A percentile compares a stretch with the other conserved stretches of the same genome.
Conservation (phyloP, 2,329 filamentous ascomycete genomes). For the Trichoderma simmonsii region DNA sequence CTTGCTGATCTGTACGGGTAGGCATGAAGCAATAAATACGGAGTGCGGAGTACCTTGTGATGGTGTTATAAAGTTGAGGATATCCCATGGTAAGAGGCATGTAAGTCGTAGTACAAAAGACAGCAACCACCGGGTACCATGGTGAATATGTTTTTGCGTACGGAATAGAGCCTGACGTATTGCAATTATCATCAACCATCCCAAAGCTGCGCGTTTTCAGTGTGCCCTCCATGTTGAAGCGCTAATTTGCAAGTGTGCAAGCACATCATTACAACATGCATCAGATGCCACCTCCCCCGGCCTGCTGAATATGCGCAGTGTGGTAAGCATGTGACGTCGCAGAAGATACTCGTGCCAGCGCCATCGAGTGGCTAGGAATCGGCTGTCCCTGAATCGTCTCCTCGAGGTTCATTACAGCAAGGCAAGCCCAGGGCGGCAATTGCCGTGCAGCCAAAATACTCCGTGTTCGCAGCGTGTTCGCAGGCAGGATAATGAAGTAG, state of each 20-base stretch:
- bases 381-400: background rate
- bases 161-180: background rate
- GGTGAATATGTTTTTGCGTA: background rate
- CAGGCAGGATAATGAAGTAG: background rate
- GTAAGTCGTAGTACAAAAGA: background rate
- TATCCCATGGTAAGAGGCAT: background rate
- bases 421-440: background rate
- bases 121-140: background rate
- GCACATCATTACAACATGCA: background rate
- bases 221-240: background rate
- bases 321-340: background rate
- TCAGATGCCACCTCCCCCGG: background rate
- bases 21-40: background rate
- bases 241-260: slow-evolving; percentile 1
- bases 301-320: background rate
- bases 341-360: background rate
- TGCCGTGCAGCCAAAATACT: background rate
- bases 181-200: background rate
- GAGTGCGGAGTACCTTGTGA: background rate
- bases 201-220: background rate
- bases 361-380: background rate
- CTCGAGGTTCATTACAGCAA: background rate
- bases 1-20: background rate
- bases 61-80: background rate
- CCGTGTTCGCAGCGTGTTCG: background rate